Evolutionary conservation across 129 eudicot species (phyloP), one percentile per base, ranked within the genome.

Genomic region (Flaveria bidentis): DNA sequence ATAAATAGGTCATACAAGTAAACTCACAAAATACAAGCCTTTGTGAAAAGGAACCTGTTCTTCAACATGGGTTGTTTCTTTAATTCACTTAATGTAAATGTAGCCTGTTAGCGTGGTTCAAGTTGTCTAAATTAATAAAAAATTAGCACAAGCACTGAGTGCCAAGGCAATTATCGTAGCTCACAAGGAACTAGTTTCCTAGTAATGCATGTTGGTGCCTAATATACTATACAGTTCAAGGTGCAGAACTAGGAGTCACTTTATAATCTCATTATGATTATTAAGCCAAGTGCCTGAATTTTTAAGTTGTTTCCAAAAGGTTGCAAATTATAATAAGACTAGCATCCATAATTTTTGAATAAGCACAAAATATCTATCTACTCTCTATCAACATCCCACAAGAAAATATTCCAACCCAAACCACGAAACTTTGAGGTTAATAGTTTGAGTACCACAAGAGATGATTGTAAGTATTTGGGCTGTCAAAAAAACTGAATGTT

Each of bases 361-460:
- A 26, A 12, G 18, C 78, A 22, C 47, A n/a, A 57, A 30, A 58
- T 14, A 73, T 57, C 23, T 10, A 73, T 57, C 77, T 41, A 57
- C 55, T 12, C 23, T 16, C 41, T 8, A 3, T 18, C 49, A n/a
- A 52, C 45, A 72, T 6, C 18, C 25, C 65, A 17, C 18, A 39
- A 14, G 76, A 25, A 42, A 2, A 25, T 33, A 33, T 23, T 26
- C 45, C 60, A 46, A 16, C 12, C 26, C 28, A 15, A 71, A 71
- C 46, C 75, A 50, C 9, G 45, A 71, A 71, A 30, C 28, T 3
- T 16, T 47, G 61, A 26, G 39, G 51, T 72, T 33, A 4, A 4
- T 0, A 0, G 1, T 36, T 36, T 36, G 41, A 16, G 6, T 36
- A 49, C 76, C n/a, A 4, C 46, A 39, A 22, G 20, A 57, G 42